Conservation (phyloP, 2,329 filamentous ascomycete genomes). For the Paradendryphiella salina region DNA sequence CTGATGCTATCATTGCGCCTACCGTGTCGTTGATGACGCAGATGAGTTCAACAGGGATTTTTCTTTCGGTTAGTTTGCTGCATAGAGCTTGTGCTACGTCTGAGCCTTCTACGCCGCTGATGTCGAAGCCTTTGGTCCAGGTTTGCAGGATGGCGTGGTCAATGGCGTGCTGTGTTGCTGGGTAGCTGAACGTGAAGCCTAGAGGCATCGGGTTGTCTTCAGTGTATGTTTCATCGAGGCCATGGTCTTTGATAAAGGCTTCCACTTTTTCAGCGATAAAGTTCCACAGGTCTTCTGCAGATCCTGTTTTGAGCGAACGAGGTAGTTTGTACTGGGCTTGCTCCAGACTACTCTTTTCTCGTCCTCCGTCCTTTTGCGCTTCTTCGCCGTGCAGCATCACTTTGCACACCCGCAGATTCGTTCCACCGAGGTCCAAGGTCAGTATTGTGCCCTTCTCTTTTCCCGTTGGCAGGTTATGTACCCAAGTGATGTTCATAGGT, state of each 20-base stretch:
- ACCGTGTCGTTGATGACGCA: conserved; percentile 94
- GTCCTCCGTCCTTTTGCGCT: conserved; percentile 66
- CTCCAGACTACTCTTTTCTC: conserved; percentile 67
- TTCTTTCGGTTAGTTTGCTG: conserved; percentile 69
- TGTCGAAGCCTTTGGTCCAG: conserved; percentile 98
- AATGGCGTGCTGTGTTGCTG: conserved; percentile 89
- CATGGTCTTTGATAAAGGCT: conserved; percentile 86
- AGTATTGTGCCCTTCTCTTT: conserved; percentile 85
- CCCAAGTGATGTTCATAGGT: conserved; percentile 98
- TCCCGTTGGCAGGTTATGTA: conserved; percentile 85
- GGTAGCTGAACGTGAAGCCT: conserved; percentile 96
- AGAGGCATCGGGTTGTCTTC: conserved; percentile 71
- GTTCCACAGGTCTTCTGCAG: conserved; percentile 85
- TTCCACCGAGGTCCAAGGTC: conserved; percentile 93
- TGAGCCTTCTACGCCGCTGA: conserved; percentile 84
- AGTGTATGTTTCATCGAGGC: conserved; percentile 64
- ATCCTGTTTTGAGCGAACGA: conserved; percentile 84
- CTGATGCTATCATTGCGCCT: conserved; percentile 85
- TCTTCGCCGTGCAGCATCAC: conserved; percentile 85
- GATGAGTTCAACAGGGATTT: conserved; percentile 81
- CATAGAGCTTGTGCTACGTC: conserved; percentile 91
- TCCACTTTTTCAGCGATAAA: conserved; percentile 92
- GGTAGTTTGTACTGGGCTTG: conserved; percentile 97
- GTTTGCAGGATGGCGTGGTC: conserved; percentile 90
- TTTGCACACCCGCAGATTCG: conserved; percentile 92